Conservation (phyloP, 148 eudicot genomes). For the Hydrangea macrophylla region DNA sequence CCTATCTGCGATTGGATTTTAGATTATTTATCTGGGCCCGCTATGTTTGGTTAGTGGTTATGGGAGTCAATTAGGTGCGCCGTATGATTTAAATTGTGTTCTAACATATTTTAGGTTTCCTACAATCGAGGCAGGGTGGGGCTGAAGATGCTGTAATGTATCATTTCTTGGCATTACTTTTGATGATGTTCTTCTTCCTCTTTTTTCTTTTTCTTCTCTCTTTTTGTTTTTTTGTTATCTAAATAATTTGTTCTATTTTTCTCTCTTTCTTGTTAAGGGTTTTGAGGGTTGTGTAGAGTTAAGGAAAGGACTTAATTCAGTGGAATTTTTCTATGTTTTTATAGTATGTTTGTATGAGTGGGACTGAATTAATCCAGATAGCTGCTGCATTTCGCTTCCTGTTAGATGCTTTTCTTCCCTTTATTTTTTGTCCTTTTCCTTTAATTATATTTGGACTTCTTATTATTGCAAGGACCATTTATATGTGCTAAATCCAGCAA, state of each 20-base stretch:
- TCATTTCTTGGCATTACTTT: constrained; percentile 9
- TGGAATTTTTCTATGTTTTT: constrained; percentile 5
- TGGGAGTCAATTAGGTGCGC: constrained; percentile 4
- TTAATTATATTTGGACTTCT: too few relatives aligned
- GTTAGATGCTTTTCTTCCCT: not conserved
- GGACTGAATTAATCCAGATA: not conserved
- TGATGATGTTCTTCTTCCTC: not conserved
- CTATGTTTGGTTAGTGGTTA: not conserved
- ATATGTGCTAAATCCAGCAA: too few relatives aligned
- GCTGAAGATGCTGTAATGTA: constrained; percentile 21
- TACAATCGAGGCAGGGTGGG: constrained; percentile 4
- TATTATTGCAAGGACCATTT: too few relatives aligned
- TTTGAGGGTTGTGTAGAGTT: constrained; percentile 13
- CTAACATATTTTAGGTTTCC: constrained; percentile 20
- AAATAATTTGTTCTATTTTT: constrained; percentile 3
- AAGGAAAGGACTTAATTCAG: constrained; percentile 5
- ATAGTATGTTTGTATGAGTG: not conserved
- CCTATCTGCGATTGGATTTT: not conserved
- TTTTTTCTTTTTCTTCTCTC: not conserved
- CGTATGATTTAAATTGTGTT: constrained; percentile 13
- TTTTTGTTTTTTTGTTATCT: not conserved
- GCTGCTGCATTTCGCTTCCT: too few relatives aligned
- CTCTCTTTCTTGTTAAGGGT: not conserved
- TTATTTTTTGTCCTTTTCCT: not conserved
- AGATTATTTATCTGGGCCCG: constrained; percentile 5